Evolutionary conservation across 768 basidiomycete genomes (phyloP).

Genomic region (Galerina sulciceps): DNA sequence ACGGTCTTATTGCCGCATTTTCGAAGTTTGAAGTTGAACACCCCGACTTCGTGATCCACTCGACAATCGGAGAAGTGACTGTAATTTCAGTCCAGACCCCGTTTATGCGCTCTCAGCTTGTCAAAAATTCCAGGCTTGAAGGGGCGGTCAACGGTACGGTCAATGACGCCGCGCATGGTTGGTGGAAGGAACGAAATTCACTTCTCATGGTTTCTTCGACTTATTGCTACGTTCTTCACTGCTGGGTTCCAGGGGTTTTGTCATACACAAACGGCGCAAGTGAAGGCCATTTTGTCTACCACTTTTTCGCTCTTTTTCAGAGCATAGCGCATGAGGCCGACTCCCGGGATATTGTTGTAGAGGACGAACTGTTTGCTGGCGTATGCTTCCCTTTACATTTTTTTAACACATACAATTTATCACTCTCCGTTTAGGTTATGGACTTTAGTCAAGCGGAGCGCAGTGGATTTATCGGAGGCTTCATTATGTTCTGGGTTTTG

Average conservation of each 20-base stretch:
- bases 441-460: conserved; percentile 33
- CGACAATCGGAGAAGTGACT: conserved; percentile 16
- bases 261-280: conserved; percentile 33
- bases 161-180: conserved; percentile 40
- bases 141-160: conserved; percentile 36
- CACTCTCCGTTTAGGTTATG: conserved; percentile 22
- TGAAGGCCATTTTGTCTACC: conserved; percentile 29
- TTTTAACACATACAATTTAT: conserved; percentile 25
- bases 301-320: conserved; percentile 33
- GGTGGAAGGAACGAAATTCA: conserved; percentile 26
- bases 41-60: conserved; percentile 25
- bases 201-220: conserved; percentile 35
- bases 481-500: conserved; percentile 18
- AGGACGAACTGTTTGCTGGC: conserved; percentile 19
- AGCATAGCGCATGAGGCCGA: conserved; percentile 27
- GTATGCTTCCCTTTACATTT: conserved; percentile 17
- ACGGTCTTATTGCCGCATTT: conserved; percentile 1
- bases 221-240: conserved; percentile 27
- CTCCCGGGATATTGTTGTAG: conserved; percentile 3
- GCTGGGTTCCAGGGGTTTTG: conserved; percentile 37
- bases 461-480: conserved; percentile 24
- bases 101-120: conserved; percentile 31
- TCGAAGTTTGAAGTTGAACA: not conserved
- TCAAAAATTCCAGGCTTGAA: conserved; percentile 20
- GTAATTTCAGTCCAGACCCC: conserved; percentile 30